phyloP scores from a whole-genome alignment of 371 early-diverging fungal genomes.

The Coemansia sp. region DNA sequence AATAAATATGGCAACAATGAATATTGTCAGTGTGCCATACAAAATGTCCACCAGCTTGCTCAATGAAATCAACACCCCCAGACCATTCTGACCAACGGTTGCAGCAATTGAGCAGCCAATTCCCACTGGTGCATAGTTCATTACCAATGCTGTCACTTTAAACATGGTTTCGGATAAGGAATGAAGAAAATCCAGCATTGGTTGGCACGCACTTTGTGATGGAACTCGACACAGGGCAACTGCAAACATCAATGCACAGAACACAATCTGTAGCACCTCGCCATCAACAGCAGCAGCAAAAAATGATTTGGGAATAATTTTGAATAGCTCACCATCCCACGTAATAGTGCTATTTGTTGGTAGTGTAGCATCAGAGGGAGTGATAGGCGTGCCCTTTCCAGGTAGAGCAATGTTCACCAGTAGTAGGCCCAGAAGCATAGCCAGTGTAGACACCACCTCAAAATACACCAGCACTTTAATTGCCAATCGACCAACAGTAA shows the following conservation, averaged over 20 bases:
- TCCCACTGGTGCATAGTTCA: slow-evolving; percentile 1
- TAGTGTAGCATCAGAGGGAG: not conserved
- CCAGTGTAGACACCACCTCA: not conserved
- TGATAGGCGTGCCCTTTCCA: not conserved
- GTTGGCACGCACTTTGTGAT: not conserved
- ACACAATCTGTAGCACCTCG: slow-evolving; percentile 1
- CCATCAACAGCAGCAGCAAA: slow-evolving; percentile 3
- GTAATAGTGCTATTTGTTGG: not conserved
- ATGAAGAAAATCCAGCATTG: not conserved
- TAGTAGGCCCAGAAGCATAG: not conserved
- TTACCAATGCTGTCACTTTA: not conserved
- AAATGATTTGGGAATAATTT: not conserved
- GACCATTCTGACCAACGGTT: not conserved
- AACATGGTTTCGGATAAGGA: slow-evolving; percentile 1
- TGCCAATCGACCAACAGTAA: slow-evolving; percentile 1
- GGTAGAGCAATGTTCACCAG: slow-evolving; percentile 1
- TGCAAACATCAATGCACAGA: slow-evolving; percentile 3
- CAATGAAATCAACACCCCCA: not conserved
- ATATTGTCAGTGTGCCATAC: slow-evolving; percentile 3
- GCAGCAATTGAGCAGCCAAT: slow-evolving; percentile 1
- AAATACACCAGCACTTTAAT: slow-evolving; percentile 1
- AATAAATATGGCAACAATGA: not conserved
- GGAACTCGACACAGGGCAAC: not conserved
- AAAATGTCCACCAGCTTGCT: not conserved
- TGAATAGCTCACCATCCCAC: slow-evolving; percentile 1